phyloP scores from a whole-genome alignment of 2,329 filamentous ascomycete species.

The Podosphaera leucotricha region DNA sequence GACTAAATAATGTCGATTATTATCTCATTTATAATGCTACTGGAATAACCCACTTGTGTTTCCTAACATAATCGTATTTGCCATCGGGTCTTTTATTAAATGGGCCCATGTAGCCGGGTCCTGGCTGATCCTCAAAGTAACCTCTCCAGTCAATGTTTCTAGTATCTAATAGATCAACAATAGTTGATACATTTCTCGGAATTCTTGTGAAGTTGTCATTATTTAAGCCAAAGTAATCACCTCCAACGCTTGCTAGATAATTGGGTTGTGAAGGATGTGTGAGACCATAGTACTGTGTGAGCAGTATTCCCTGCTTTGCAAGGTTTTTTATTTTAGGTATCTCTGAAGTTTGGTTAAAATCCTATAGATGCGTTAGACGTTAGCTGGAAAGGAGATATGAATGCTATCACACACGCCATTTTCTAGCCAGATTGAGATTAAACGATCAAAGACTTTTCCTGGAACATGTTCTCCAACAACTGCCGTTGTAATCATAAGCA shows the following conservation, averaged over 20 bases:
- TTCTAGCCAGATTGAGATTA: slow-evolving; percentile 39
- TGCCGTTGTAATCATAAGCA: slow-evolving; percentile 3
- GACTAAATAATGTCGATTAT: slow-evolving; percentile 6
- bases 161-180: slow-evolving; percentile 23
- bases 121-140: slow-evolving; percentile 23
- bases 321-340: slow-evolving; percentile 20
- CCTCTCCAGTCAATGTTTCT: slow-evolving; percentile 21
- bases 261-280: slow-evolving; percentile 25
- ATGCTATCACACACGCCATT: slow-evolving; percentile 21
- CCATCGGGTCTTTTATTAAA: slow-evolving; percentile 17
- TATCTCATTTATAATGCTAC: neutral
- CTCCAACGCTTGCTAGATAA: slow-evolving; percentile 22
- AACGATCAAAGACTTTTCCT: slow-evolving; percentile 34
- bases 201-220: slow-evolving; percentile 22
- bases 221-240: slow-evolving; percentile 25
- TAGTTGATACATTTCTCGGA: slow-evolving; percentile 22
- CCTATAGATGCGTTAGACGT: slow-evolving; percentile 13
- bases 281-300: slow-evolving; percentile 23
- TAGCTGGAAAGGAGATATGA: neutral
- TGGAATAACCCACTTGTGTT: slow-evolving; percentile 13
- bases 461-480: slow-evolving; percentile 10
- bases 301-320: slow-evolving; percentile 21
- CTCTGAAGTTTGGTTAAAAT: slow-evolving; percentile 20
- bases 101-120: slow-evolving; percentile 23
- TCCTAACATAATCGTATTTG: slow-evolving; percentile 17